phyloP scores from a whole-genome alignment of 2,329 filamentous ascomycete species.

The Aspergillus neotritici region DNA sequence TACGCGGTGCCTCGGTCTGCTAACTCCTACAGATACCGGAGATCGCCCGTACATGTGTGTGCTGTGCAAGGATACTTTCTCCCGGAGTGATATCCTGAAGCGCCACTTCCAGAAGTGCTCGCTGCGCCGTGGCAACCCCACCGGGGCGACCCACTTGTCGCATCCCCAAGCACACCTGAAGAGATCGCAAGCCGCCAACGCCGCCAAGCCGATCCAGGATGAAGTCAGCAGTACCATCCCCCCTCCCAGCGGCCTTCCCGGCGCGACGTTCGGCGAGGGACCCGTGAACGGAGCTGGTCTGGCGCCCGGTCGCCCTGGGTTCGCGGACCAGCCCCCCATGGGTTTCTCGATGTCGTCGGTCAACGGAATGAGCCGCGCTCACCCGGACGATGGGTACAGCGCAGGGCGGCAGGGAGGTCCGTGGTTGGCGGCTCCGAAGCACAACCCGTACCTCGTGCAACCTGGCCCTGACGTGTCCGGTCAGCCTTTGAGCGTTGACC shows the following conservation, averaged over 20 bases:
- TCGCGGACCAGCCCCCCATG: conserved; percentile 39
- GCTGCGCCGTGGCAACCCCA: conserved; percentile 90
- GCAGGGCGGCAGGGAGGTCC: conserved; percentile 35
- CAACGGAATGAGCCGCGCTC: conserved; percentile 39
- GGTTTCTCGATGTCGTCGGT: conserved; percentile 40
- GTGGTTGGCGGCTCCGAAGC: conserved; percentile 42
- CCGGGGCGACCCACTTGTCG: conserved; percentile 87
- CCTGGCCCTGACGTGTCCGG: conserved; percentile 36
- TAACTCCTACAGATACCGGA: conserved; percentile 67
- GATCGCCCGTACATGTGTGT: conserved; percentile 98
- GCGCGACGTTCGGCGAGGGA: conserved; percentile 39
- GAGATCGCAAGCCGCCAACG: conserved; percentile 52
- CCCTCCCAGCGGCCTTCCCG: conserved; percentile 40
- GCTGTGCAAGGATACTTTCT: conserved; percentile 96
- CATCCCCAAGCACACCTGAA: conserved; percentile 86
- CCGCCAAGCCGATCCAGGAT: conserved; percentile 39
- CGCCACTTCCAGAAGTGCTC: conserved; percentile 99
- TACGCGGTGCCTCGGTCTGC: conserved; percentile 21
- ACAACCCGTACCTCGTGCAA: conserved; percentile 41
- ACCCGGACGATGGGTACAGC: conserved; percentile 30
- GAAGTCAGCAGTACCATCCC: conserved; percentile 42
- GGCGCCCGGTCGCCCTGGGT: conserved; percentile 34
- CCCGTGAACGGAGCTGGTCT: conserved; percentile 40
- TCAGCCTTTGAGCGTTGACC: conserved; percentile 42
- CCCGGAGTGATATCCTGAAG: conserved; percentile 95